Evolutionary conservation across 2,329 filamentous ascomycete genomes (phyloP).

Genomic region (Pestalotiopsis sp.): DNA sequence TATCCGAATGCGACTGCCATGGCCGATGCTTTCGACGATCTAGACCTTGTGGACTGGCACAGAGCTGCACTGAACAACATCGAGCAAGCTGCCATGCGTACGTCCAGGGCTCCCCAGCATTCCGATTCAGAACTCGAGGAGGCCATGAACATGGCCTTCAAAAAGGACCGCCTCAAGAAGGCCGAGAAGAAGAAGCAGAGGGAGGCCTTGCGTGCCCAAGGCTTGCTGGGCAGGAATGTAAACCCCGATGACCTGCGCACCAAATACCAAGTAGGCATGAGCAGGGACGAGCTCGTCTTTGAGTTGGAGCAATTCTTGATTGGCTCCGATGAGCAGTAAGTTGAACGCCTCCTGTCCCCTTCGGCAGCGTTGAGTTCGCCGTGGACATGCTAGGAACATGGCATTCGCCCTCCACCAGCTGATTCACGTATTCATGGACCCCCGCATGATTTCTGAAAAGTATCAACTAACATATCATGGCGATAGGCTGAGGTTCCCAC

Average conservation of each 20-base stretch:
- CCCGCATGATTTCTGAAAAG: no score
- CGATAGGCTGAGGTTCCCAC: slow-evolving; percentile 71
- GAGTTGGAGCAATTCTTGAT: slow-evolving; percentile 75
- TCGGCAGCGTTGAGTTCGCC: neutral
- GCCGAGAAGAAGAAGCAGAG: slow-evolving; percentile 69
- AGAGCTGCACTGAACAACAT: slow-evolving; percentile 65
- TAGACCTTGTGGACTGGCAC: slow-evolving; percentile 86
- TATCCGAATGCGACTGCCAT: slow-evolving; percentile 43
- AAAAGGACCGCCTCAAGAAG: slow-evolving; percentile 72
- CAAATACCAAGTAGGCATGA: slow-evolving; percentile 76
- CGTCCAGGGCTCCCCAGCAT: slow-evolving; percentile 56
- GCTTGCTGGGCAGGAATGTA: slow-evolving; percentile 63
- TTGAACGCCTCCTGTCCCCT: slow-evolving; percentile 20
- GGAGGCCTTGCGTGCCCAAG: slow-evolving; percentile 68
- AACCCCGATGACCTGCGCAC: slow-evolving; percentile 62
- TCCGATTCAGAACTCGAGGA: slow-evolving; percentile 70
- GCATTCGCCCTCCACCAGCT: no score
- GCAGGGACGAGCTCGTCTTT: slow-evolving; percentile 67
- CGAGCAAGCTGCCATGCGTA: slow-evolving; percentile 58
- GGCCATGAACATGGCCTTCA: slow-evolving; percentile 61
- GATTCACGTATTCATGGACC: no score
- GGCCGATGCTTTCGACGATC: slow-evolving; percentile 61
- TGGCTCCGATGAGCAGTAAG: slow-evolving; percentile 64
- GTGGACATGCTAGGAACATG: no score
- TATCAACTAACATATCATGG: neutral